phyloP scores from a whole-genome alignment of 352 stramenopile species.

The Phytopythium sindhum region DNA sequence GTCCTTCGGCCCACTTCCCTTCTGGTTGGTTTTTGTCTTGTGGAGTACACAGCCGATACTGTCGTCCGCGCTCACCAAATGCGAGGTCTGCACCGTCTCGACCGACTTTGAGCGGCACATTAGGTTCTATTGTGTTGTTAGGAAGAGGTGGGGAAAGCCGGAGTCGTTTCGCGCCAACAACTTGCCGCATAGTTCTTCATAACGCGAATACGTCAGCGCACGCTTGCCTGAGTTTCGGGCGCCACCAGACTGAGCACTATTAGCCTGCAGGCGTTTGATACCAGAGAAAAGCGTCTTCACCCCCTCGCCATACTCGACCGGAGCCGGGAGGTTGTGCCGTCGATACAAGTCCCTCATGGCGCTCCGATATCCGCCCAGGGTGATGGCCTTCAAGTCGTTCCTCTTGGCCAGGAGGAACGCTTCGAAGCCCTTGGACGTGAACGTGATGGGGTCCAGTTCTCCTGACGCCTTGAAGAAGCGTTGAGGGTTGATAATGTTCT shows the following conservation, averaged over 20 bases:
- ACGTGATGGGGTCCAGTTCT: constrained; percentile 5
- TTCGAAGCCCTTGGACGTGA: constrained; percentile 9
- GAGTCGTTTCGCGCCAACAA: constrained; percentile 1
- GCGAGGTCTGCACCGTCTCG: too few relatives aligned
- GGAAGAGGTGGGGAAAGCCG: constrained; percentile 7
- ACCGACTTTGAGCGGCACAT: too few relatives aligned
- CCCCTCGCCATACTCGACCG: constrained; percentile 12
- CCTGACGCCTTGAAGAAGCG: constrained; percentile 3
- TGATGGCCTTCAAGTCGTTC: constrained; percentile 9
- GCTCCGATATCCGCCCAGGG: constrained; percentile 11
- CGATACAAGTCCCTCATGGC: constrained; percentile 9
- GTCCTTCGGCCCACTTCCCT: too few relatives aligned
- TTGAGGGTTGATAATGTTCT: constrained; percentile 1
- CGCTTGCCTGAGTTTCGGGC: constrained; percentile 9
- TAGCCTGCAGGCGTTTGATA: constrained; percentile 10
- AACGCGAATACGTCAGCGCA: constrained; percentile 9
- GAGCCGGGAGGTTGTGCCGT: background rate
- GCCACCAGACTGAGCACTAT: constrained; percentile 5
- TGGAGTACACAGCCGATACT: too few relatives aligned
- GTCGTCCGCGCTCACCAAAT: too few relatives aligned
- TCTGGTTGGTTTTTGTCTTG: too few relatives aligned
- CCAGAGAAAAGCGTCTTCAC: constrained; percentile 17
- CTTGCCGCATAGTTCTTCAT: constrained; percentile 4
- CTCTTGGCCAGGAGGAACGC: constrained; percentile 12
- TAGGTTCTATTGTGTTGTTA: too few relatives aligned